Base-by-base conservation (phyloP, 139 green algal genomes). In the Auxenochlorella pyrenoidosa region DNA sequence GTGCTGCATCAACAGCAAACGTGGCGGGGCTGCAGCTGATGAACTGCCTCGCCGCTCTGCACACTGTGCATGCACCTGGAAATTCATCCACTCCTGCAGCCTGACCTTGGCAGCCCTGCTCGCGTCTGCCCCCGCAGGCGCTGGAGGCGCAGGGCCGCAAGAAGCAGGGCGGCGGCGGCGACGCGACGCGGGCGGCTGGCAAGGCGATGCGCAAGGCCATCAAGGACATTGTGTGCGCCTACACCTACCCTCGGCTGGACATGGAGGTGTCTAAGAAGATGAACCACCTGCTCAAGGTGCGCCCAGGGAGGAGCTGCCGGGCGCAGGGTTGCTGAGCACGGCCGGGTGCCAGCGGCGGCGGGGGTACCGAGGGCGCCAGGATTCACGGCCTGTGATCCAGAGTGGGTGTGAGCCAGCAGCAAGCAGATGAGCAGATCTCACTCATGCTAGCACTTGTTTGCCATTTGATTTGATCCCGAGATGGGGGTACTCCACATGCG, bases 221-320 rank as follows among this genome's bases (percentile, higher is more conserved):
- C 47, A 88, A 94, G 60, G 94, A 95, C 63, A 93, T 97, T 80
- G 85, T 99, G 10, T 96, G 99, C 86, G 93, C 94, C 0, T 95
- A 97, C 90, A 90, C 92, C 32, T 99, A 99, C 92, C 98, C 98
- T 8, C 93, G 97, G 21, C 94, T 99, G 63, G 98, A 99, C 90
- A 89, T 98, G 82, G 97, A 99, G 92, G 98, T 99, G 36, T 99
- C 98, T 6, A 99, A 98, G 89, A 99, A 99, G 93, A 99, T 98
- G 95, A 99, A 99, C 92, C 98, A 99, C 86, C 90, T 99, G 92
- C 95, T 99, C 72, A 99, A 99, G 93, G 95, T 95, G 63, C 16
- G 32, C 3, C 19, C 32, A 77, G 4, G 16, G n/a, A 22, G 68
- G 16, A 75, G 36, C 5, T 34, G 24, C 32, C 16, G 30, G 30